phyloP scores from a whole-genome alignment of 257 asterid species.

The Knoxia roxburghii region DNA sequence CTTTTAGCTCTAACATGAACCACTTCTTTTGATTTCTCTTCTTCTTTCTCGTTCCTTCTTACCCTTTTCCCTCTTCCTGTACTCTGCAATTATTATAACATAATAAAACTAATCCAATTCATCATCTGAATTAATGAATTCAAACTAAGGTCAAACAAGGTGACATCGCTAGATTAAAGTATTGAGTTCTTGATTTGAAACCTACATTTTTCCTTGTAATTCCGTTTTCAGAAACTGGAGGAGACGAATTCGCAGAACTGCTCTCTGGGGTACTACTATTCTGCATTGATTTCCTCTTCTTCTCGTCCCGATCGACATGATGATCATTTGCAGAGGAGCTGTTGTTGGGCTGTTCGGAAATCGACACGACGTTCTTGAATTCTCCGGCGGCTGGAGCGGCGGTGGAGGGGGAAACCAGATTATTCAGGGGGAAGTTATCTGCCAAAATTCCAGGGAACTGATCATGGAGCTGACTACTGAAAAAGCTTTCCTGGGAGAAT shows the following conservation, averaged over 20 bases:
- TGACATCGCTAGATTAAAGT: too few relatives aligned
- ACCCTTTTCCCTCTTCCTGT: conserved; percentile 43
- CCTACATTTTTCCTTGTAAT: conserved; percentile 37
- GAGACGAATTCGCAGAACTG: conserved; percentile 50
- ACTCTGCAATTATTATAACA: conserved; percentile 19
- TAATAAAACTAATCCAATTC: too few relatives aligned
- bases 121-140: too few relatives aligned
- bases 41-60: conserved; percentile 35
- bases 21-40: conserved; percentile 49
- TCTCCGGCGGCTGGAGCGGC: conserved; percentile 23
- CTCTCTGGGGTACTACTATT: conserved; percentile 30
- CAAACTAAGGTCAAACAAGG: too few relatives aligned
- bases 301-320: conserved; percentile 13
- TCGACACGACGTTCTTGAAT: conserved; percentile 12
- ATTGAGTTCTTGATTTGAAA: too few relatives aligned
- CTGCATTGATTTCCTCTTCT: conserved; percentile 47
- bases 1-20: conserved; percentile 90
- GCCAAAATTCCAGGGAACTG: conserved; percentile 30
- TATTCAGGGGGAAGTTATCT: conserved; percentile 29
- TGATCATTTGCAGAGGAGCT: conserved; percentile 16
- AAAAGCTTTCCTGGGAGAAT: conserved; percentile 28
- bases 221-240: conserved; percentile 41
- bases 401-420: too few relatives aligned
- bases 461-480: conserved; percentile 16
- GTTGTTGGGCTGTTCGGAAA: conserved; percentile 6